Base-by-base conservation (phyloP, 805 yeast species). In the baker's yeast (Saccharomyces cerevisiae) region DNA sequence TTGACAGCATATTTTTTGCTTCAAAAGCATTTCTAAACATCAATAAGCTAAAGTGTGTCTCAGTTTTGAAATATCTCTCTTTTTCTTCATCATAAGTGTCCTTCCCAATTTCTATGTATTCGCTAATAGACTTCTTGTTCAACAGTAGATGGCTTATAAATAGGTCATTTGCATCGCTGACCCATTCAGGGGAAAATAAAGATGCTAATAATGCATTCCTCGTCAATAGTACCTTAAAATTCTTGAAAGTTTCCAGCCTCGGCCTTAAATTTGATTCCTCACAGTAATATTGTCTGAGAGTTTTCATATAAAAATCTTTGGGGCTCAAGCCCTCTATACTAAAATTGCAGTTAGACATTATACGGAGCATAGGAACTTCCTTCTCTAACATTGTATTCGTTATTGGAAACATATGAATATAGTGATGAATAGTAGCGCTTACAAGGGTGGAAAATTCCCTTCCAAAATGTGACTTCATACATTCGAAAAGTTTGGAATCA, bases 341-440 rank as follows among this genome's bases (percentile, higher is more conserved):
- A 21, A 36, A 36, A 21, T 36, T 36, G 9, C 43, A 36, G 22
- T 17, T 36, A 36, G 43, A 36, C 43, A 36, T 36, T 3, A 36
- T 36, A 36, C 43, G 43, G 11, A 36, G 41, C 41, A 59, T 32
- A n/a, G 60, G 60, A n/a, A 41, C 46, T 29, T 49, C 43, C 3
- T 9, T 17, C 11, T 22, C 32, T 10, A 49, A 21, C 21, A 31
- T 41, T 8, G 31, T 26, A 4, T 41, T 36, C 5, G 22, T 30
- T 22, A 43, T n/a, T 29, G 30, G 31, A 6, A 46, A 41, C n/a
- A 47, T 46, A 22, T 30, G 22, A 22, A 53, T 52, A 30, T 47
- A 53, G 10, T 28, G 9, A n/a, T 50, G 46, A 14, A 54, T 48
- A 29, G 48, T 54, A 10, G 51, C 46, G 32, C 52, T 53, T 26